Evolutionary conservation across 2,329 filamentous ascomycete genomes (phyloP), one percentile per base, ranked within the genome.

Genomic region (Trichoderma breve): DNA sequence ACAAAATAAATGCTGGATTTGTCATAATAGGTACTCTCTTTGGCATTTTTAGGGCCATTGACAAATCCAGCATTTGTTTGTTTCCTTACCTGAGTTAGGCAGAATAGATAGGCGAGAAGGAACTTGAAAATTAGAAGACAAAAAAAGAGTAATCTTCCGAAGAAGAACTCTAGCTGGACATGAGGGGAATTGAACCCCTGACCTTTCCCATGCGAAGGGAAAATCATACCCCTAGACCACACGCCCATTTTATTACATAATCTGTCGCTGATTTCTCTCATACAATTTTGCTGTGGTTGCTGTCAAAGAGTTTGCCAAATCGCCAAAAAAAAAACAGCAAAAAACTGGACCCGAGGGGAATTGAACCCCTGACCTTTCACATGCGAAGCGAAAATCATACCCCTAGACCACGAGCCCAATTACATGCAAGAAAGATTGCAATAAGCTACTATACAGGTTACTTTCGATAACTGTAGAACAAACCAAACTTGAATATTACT

Each of bases 371-470:
- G 64, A 67, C 64, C 64, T 58, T 67, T 67, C 64, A 67, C 64
- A 67, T 67, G 64, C 64, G 64, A 67, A 67, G 64, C 64, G 64
- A 67, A 67, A 67, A 67, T 67, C 64, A 67, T 67, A 67, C 64
- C 64, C 64, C 64, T 67, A 67, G 64, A 67, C 64, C 64, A 67
- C 64, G 64, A 57, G 64, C 64, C 64, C 64, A 58, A 30, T 57
- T 58, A 58, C 39, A 58, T 67, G 4, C 1, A 1, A 4, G 2
- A 0, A 7, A 14, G 0, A 6, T 0, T 18, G 4, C 6, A 26
- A 62, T 11, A 18, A 1, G 8, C 2, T 6, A 15, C 2, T 39
- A 62, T 62, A 62, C 32, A 26, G 58, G 28, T 14, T 51, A 51
- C 43, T 6, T n/a, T 1, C n/a, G 2, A 21, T 11, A 8, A n/a